These are phyloP conservation scores for Fraxinus albicans DNA, from an alignment of 305 asterid genomes.

Conservation along the genomic window DNA sequence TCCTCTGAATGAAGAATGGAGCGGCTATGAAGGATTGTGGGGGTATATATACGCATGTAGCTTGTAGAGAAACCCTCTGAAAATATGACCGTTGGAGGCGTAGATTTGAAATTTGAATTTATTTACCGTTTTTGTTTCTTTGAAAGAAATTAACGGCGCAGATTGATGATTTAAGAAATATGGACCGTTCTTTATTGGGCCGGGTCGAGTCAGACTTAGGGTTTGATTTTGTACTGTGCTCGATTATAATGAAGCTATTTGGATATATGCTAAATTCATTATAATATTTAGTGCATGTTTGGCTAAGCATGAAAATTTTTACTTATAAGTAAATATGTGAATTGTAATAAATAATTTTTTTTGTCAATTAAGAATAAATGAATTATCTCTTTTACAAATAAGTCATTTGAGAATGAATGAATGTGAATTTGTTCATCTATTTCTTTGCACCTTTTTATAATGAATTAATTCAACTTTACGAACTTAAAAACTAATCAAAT, in stretches of 20 bases:
- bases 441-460: background rate
- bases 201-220: background rate
- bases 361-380: background rate
- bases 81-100: slow-evolving; percentile 51
- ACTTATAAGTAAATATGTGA: background rate
- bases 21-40: slow-evolving; percentile 23
- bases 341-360: background rate
- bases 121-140: background rate
- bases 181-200: background rate
- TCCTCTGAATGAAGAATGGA: slow-evolving; percentile 5
- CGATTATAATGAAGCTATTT: background rate
- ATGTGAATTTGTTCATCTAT: background rate
- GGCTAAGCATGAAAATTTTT: background rate
- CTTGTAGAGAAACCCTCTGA: slow-evolving; percentile 23
- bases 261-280: background rate
- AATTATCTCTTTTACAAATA: background rate
- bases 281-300: background rate
- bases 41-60: slow-evolving; percentile 34
- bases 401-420: background rate
- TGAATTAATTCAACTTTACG: background rate
- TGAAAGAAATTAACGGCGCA: background rate
- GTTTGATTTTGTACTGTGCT: background rate
- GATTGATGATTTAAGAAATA: background rate
- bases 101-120: slow-evolving; percentile 24
- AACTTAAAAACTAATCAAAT: background rate